Percentiles rank a stretch among this genome's conserved stretches.
Evolutionary conservation across 1,284 basidiomycete genomes (phyloP).

Genomic region (Thecaphora thlaspeos): DNA sequence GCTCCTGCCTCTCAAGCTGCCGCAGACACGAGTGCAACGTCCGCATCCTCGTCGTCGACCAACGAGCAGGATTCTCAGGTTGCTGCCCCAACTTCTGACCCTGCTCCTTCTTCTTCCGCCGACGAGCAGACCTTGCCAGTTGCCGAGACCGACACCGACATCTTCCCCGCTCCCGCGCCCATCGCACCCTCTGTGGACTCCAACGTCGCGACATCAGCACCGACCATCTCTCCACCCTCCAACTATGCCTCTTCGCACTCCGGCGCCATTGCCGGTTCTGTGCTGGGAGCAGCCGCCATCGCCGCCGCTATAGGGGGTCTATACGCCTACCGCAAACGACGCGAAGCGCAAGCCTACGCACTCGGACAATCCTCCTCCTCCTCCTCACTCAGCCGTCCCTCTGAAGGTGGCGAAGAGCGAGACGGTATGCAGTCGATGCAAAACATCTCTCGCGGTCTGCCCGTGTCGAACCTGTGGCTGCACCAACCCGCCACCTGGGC

Average conservation of each 20-base stretch:
- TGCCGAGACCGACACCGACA: too few relatives aligned
- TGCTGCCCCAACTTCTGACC: conserved; percentile 12
- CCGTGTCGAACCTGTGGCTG: conserved; percentile 32
- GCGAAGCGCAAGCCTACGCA: conserved; percentile 31
- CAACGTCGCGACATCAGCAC: too few relatives aligned
- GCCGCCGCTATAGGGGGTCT: conserved; percentile 48
- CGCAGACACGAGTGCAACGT: too few relatives aligned
- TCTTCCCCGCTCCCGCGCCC: too few relatives aligned
- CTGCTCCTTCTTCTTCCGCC: neutral
- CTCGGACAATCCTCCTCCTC: conserved; percentile 6
- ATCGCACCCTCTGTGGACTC: too few relatives aligned
- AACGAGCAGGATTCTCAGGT: conserved; percentile 6
- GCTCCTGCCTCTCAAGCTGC: too few relatives aligned
- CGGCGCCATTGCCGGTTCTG: conserved; percentile 46
- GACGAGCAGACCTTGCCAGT: too few relatives aligned
- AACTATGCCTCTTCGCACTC: conserved; percentile 9
- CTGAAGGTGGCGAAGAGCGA: conserved; percentile 10
- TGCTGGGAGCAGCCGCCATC: conserved; percentile 50
- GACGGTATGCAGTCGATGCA: neutral
- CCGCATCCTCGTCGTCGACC: neutral
- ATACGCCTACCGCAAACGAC: conserved; percentile 51
- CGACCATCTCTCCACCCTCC: too few relatives aligned
- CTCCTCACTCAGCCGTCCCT: conserved; percentile 1
- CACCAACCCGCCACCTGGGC: conserved; percentile 7
- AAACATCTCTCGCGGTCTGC: conserved; percentile 9